phyloP scores from a whole-genome alignment of 495 filamentous ascomycete species.

The Penicillium paradoxum region DNA sequence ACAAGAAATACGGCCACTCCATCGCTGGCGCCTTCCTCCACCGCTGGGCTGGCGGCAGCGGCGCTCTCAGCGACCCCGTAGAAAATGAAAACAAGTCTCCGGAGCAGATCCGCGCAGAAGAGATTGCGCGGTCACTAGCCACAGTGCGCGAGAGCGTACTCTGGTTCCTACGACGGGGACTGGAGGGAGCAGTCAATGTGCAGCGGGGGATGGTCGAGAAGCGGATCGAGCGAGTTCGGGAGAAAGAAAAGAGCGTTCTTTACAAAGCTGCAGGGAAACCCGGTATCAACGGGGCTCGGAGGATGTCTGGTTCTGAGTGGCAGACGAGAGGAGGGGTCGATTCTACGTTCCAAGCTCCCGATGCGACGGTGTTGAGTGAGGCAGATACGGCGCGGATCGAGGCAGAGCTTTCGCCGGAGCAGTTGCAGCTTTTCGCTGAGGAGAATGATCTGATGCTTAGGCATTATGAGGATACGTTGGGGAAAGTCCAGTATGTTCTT shows the following conservation, averaged over 20 bases:
- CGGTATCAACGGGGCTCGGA: conserved; percentile 8
- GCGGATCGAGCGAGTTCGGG: conserved; percentile 72
- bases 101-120: conserved; percentile 69
- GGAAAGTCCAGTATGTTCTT: conserved; percentile 78
- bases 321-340: conserved; percentile 8
- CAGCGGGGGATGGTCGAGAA: conserved; percentile 91
- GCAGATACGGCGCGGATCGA: conserved; percentile 48
- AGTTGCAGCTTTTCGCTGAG: conserved; percentile 86
- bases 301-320: neutral
- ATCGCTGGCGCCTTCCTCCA: conserved; percentile 31
- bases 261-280: conserved; percentile 49
- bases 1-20: conserved; percentile 58
- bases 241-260: conserved; percentile 82
- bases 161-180: conserved; percentile 67
- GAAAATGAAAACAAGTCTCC: conserved; percentile 40
- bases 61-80: conserved; percentile 1
- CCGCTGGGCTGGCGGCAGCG: conserved; percentile 68
- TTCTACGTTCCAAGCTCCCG: conserved; percentile 6
- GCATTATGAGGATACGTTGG: conserved; percentile 84
- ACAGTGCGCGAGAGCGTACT: conserved; percentile 73
- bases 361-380: conserved; percentile 31
- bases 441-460: conserved; percentile 90
- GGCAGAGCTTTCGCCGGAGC: conserved; percentile 67
- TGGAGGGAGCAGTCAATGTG: conserved; percentile 69
- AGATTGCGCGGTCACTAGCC: conserved; percentile 51